Evolutionary conservation across 208 protist species (phyloP), one percentile per base, ranked within the genome.

Genomic region (Porcisia hertigi): DNA sequence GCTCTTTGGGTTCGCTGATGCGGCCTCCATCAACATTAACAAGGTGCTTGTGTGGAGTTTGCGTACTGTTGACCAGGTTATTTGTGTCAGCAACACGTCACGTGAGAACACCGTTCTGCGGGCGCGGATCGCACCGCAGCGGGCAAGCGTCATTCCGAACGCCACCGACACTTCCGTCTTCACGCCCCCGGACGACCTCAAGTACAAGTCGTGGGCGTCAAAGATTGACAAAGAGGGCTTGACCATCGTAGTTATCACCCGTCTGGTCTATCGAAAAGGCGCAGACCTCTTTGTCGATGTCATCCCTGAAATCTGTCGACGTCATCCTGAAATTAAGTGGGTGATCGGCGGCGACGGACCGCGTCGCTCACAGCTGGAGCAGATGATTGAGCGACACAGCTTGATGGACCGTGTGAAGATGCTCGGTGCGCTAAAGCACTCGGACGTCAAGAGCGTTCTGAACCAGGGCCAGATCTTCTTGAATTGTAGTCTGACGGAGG

Each of bases 81-180:
- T 99, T 55, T 99, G 98, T 82, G 99, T 99, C n/a, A 99, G 98
- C 71, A 97, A 99, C 90, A 99, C 98, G 54, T 95, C 93, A n/a
- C 97, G 98, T 73, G 98, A 99, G 75, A 99, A 99, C 85, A 99
- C 98, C 0, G 97, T 99, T 47, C 86, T 99, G 77, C 85, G 99
- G 3, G 96, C 98, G 3, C 90, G 88, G 53, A 92, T 99, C 34
- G 79, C 92, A 34, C 98, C 98, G 9, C 73, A 88, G 70, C 75
- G 90, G 4, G 97, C 99, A 34, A 99, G 96, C 43, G 98, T 99
- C 11, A 99, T 99, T 58, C 98, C 98, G 25, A 99, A 99, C 84
- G 98, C 98, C 2, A 97, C 99, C 1, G 97, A 99, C 85, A 95
- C 93, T 45, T 87, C 87, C 8, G 83, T 83, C 49, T 98, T 97